A percentile compares a stretch with the other conserved stretches of the same genome.
Evolutionary conservation across 208 protist genomes (phyloP).

Genomic region (Eutreptiella sp.): DNA sequence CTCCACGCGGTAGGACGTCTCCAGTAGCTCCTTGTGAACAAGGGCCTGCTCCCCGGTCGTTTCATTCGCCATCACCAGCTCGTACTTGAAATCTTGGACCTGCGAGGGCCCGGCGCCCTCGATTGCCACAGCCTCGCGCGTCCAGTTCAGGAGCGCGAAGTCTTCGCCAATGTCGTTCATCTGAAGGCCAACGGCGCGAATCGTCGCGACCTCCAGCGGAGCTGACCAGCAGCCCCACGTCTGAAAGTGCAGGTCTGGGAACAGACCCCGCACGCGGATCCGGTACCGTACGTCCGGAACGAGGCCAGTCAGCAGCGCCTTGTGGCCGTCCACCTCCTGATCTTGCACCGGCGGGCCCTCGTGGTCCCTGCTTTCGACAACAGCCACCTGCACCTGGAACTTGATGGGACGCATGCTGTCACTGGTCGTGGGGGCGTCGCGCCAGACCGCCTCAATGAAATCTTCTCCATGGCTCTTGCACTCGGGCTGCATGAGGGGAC

Average conservation of each 20-base stretch:
- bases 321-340: constrained; percentile 36
- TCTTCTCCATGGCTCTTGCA: constrained; percentile 72
- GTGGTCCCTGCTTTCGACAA: constrained; percentile 2
- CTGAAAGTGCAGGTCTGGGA: constrained; percentile 56
- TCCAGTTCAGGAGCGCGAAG: constrained; percentile 70
- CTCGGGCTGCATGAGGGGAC: constrained; percentile 37
- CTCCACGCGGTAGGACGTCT: constrained; percentile 69
- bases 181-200: constrained; percentile 59
- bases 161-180: constrained; percentile 75
- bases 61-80: constrained; percentile 68
- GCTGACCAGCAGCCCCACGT: constrained; percentile 68
- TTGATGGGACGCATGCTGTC: neutral
- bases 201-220: constrained; percentile 55
- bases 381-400: neutral
- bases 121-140: constrained; percentile 45
- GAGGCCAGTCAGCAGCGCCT: constrained; percentile 33
- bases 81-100: constrained; percentile 80
- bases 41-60: constrained; percentile 65
- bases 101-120: neutral
- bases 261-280: constrained; percentile 44
- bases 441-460: constrained; percentile 63
- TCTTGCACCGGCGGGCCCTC: constrained; percentile 27
- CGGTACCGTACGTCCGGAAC: constrained; percentile 54
- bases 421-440: neutral
- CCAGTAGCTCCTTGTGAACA: constrained; percentile 62